Percentiles rank a stretch among this genome's conserved stretches.
These are phyloP conservation scores for Pezicula rhizophila DNA, from an alignment of 2,329 filamentous ascomycete genomes.

Conservation along the genomic window DNA sequence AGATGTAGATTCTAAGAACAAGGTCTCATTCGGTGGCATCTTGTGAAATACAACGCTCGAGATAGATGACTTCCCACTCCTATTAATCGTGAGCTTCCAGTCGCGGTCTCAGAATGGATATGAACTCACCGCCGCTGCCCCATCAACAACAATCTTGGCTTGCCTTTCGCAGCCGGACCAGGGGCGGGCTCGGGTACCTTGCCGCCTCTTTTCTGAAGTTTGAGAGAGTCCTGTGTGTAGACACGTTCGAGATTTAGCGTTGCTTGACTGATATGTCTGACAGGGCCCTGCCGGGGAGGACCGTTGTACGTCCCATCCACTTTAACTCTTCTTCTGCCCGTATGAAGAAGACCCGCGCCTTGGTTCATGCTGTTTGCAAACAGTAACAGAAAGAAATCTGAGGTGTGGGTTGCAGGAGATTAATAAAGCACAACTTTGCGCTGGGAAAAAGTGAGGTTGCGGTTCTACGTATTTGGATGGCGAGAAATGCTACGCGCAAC, in stretches of 20 bases:
- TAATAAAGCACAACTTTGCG: slow-evolving; percentile 17
- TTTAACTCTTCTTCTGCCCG: slow-evolving; percentile 23
- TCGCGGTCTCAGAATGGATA: not conserved
- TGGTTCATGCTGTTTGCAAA: slow-evolving; percentile 14
- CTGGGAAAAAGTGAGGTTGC: slow-evolving; percentile 1
- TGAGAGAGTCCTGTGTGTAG: slow-evolving; percentile 53
- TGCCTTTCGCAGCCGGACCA: slow-evolving; percentile 49
- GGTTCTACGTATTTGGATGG: not conserved
- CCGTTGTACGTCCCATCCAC: slow-evolving; percentile 24
- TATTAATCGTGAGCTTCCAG: slow-evolving; percentile 33
- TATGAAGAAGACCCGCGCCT: slow-evolving; percentile 17
- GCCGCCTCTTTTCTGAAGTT: slow-evolving; percentile 41
- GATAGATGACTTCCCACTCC: slow-evolving; percentile 97
- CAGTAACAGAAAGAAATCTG: not conserved
- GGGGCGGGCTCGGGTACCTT: slow-evolving; percentile 39
- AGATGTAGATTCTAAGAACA: slow-evolving; percentile 93
- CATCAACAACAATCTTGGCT: slow-evolving; percentile 88
- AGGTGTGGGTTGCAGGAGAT: not conserved
- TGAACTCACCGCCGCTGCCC: slow-evolving; percentile 75
- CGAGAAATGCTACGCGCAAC: not conserved
- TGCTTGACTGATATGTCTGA: slow-evolving; percentile 46
- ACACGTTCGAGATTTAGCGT: slow-evolving; percentile 59
- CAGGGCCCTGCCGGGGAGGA: slow-evolving; percentile 27
- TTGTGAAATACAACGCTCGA: slow-evolving; percentile 99
- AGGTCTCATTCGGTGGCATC: slow-evolving; percentile 87